Evolutionary conservation across 1,139 yeast genomes (phyloP), one percentile per base, ranked within the genome.

Genomic region (Blastobotrys capitulatus): DNA sequence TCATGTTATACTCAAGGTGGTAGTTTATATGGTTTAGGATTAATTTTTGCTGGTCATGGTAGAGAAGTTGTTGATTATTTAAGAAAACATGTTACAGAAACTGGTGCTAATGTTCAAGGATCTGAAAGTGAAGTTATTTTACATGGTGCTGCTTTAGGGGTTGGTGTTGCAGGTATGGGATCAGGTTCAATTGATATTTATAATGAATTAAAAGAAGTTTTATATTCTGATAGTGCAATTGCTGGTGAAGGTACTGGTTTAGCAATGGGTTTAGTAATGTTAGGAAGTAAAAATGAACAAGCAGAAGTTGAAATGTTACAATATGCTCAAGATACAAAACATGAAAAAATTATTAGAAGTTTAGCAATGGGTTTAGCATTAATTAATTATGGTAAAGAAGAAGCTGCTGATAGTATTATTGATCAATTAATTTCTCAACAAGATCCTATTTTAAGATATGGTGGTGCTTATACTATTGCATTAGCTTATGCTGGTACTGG

Each of bases 401-500:
- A 82, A 57, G 75, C 79, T 52, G 95, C 97, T 9, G 89, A 87
- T 58, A 70, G 68, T n/a, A 70, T 80, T 31, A 86, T 92, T 58
- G 81, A 79, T 39, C 74, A 76, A 56, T 74, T 92, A 64, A 69
- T 88, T 62, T 72, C 70, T 9, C 92, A 84, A 64, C 96, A 88
- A 64, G 86, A 83, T 57, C 78, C 96, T 8, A 81, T 86, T 52
- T 77, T 94, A 58, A 84, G 99, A 70, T 92, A 90, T 66, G 98
- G 98, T 68, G 97, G 96, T 65, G 95, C 92, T 42, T 89, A 82
- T 67, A 83, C 97, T 5, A 79, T 92, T 61, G 97, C 97, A 0
- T 76, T 94, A 60, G 97, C 98, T 1, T 94, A 89, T 68, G 95
- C 95, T 49, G 99, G 99, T 54, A 92, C 98, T 13, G 95, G 96